Conservation (phyloP, 257 asterid species). For the Apocynum venetum region DNA sequence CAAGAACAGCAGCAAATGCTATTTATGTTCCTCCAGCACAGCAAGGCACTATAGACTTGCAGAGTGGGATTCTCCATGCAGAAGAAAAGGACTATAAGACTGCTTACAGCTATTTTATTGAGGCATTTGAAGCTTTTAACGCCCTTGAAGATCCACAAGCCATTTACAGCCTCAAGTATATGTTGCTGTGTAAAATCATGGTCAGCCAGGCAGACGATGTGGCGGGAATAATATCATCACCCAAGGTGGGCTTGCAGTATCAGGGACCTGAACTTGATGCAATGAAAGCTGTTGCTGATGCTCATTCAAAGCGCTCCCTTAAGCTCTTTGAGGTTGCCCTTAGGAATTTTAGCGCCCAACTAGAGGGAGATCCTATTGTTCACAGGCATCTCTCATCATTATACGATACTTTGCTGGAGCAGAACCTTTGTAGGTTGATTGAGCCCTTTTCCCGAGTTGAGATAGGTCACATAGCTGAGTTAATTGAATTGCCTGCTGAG, state of each 20-base stretch:
- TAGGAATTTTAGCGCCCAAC: constrained; percentile 31
- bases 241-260: constrained; percentile 44
- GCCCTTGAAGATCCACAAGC: constrained; percentile 46
- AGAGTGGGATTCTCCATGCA: constrained; percentile 49
- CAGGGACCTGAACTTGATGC: constrained; percentile 51
- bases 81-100: constrained; percentile 48
- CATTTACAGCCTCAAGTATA: constrained; percentile 42
- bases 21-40: constrained; percentile 48
- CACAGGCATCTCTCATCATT: constrained; percentile 44
- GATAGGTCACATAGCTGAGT: constrained; percentile 40
- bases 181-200: constrained; percentile 49
- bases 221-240: constrained; percentile 40
- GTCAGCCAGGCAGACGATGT: constrained; percentile 46
- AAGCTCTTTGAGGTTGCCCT: constrained; percentile 39
- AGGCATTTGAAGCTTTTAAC: constrained; percentile 48
- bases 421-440: constrained; percentile 46
- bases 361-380: constrained; percentile 44
- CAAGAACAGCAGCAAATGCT: constrained; percentile 45
- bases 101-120: constrained; percentile 39
- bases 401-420: constrained; percentile 42
- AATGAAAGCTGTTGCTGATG: constrained; percentile 50
- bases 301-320: constrained; percentile 43
- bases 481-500: constrained; percentile 39
- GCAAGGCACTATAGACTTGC: constrained; percentile 45
- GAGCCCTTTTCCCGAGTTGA: constrained; percentile 43